Evolutionary conservation across 768 basidiomycete genomes (phyloP).

Genomic region (Cyclocybe cylindracea): DNA sequence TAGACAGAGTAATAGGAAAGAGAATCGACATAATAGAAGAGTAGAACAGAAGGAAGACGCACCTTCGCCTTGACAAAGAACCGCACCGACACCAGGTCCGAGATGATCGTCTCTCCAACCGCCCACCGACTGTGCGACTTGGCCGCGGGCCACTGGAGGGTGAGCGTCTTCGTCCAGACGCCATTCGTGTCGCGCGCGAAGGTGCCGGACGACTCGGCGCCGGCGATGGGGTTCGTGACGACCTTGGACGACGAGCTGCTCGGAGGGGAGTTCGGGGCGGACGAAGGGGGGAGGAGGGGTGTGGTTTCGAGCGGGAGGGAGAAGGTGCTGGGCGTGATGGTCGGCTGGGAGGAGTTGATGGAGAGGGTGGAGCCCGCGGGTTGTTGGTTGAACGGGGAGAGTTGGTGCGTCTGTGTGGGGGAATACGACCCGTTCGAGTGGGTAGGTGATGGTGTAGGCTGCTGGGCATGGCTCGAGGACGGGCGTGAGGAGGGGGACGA

Average conservation of each 20-base stretch:
- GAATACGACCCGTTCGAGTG: slow-evolving; percentile 17
- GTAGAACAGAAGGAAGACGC: slow-evolving; percentile 6
- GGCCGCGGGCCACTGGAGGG: slow-evolving; percentile 70
- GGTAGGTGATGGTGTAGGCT: slow-evolving; percentile 6
- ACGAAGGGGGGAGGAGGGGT: slow-evolving; percentile 25
- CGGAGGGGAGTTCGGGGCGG: slow-evolving; percentile 18
- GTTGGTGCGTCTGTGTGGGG: slow-evolving; percentile 25
- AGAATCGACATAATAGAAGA: slow-evolving; percentile 7
- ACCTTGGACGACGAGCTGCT: slow-evolving; percentile 34
- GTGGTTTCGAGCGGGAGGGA: slow-evolving; percentile 31
- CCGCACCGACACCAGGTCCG: slow-evolving; percentile 61
- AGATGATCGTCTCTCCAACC: slow-evolving; percentile 75
- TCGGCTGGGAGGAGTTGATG: slow-evolving; percentile 40
- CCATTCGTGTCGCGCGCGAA: slow-evolving; percentile 59
- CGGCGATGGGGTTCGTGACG: slow-evolving; percentile 53
- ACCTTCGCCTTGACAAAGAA: slow-evolving; percentile 78
- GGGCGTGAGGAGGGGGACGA: slow-evolving; percentile 17
- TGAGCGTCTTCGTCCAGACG: slow-evolving; percentile 63
- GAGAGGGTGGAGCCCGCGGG: slow-evolving; percentile 28
- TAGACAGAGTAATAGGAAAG: neutral
- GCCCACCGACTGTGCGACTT: slow-evolving; percentile 76
- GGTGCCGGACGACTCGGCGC: slow-evolving; percentile 57
- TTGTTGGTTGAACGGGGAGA: slow-evolving; percentile 19
- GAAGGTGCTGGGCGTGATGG: slow-evolving; percentile 39
- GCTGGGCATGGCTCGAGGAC: slow-evolving; percentile 9